These are phyloP conservation scores for Naganishia onofrii DNA, from an alignment of 768 basidiomycete species.

Conservation along the genomic window DNA sequence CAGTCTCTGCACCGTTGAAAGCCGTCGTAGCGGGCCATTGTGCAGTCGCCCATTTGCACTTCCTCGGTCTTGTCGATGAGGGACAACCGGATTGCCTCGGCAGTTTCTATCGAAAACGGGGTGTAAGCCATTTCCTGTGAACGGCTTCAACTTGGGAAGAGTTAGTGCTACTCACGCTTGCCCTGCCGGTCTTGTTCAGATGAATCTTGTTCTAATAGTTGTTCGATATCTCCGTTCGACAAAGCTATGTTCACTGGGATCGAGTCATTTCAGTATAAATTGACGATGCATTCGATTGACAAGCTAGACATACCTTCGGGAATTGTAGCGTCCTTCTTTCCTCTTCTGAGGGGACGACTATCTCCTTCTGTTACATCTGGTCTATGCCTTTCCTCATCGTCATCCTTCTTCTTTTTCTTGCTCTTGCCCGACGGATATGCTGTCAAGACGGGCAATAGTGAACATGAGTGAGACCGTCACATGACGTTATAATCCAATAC, in stretches of 20 bases:
- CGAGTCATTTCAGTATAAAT: neutral
- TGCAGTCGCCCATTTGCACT: conserved; percentile 1
- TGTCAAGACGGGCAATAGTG: neutral
- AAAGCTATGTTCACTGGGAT: neutral
- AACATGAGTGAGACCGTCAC: neutral
- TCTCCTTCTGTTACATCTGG: neutral
- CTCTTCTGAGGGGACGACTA: neutral
- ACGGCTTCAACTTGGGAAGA: too few relatives aligned
- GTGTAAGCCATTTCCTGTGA: too few relatives aligned
- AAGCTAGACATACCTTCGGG: neutral
- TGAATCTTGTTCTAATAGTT: neutral
- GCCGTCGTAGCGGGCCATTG: neutral
- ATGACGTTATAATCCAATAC: neutral
- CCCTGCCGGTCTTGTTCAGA: neutral
- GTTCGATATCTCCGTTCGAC: neutral
- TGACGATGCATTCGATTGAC: neutral
- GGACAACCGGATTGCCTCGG: neutral
- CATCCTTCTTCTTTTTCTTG: conserved; percentile 10
- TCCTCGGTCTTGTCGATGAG: neutral
- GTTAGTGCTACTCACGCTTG: neutral
- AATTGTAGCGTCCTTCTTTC: neutral
- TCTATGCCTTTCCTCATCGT: neutral
- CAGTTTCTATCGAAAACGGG: neutral
- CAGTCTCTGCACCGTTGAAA: conserved; percentile 5
- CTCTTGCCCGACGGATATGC: neutral